Conservation (phyloP, 2,329 filamentous ascomycete species). For the Cladorrhinum sp. region DNA sequence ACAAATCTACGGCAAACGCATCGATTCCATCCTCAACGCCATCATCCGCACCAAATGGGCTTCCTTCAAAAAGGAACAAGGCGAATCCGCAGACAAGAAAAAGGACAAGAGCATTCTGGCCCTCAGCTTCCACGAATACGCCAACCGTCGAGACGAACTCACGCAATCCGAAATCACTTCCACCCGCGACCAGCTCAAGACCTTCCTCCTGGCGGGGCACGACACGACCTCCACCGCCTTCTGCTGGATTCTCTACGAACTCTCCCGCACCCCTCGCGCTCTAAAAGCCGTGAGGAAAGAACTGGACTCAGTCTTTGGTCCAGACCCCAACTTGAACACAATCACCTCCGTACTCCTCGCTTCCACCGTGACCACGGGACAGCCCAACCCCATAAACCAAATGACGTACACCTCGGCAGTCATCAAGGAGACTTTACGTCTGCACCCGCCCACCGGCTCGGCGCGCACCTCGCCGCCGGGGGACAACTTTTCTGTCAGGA, state of each 20-base stretch:
- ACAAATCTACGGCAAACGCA: constrained; percentile 18
- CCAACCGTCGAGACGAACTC: constrained; percentile 20
- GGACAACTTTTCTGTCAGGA: constrained; percentile 32
- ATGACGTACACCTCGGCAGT: constrained; percentile 38
- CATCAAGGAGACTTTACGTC: constrained; percentile 37
- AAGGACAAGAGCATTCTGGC: constrained; percentile 33
- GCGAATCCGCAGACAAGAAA: constrained; percentile 2
- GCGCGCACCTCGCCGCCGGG: constrained; percentile 30
- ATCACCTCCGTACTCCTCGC: constrained; percentile 29
- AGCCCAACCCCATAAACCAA: constrained; percentile 30
- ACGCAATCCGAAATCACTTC: constrained; percentile 26
- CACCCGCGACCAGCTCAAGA: constrained; percentile 38
- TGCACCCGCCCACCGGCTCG: constrained; percentile 35
- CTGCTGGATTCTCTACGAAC: constrained; percentile 38
- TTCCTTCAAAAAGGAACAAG: constrained; percentile 22
- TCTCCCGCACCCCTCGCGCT: constrained; percentile 33
- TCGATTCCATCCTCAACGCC: constrained; percentile 27
- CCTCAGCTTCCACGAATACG: constrained; percentile 32
- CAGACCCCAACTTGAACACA: constrained; percentile 28
- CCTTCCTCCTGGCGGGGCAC: constrained; percentile 41
- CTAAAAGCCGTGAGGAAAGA: constrained; percentile 34
- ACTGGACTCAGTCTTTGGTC: constrained; percentile 36
- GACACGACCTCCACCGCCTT: constrained; percentile 40
- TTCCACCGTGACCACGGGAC: too few relatives aligned
- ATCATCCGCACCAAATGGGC: constrained; percentile 26